A percentile compares a stretch with the other conserved stretches of the same genome.
These are phyloP conservation scores for Geotrichum phurueaensis DNA, from an alignment of 1,139 yeast species.

Conservation along the genomic window DNA sequence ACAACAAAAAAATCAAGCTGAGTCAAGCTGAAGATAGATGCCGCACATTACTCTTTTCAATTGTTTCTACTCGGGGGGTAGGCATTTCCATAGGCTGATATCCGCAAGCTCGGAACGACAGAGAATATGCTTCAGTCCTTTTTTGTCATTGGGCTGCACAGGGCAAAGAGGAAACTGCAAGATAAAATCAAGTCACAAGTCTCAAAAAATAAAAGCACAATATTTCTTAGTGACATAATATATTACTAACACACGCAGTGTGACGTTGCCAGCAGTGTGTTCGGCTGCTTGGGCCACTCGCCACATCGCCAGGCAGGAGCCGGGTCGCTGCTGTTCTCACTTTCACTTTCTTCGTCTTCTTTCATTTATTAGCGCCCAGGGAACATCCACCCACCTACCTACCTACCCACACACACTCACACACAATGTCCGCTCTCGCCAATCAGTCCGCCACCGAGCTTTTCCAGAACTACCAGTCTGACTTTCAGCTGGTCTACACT, in stretches of 20 bases:
- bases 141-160: too few species aligned
- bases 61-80: neutral
- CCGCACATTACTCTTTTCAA: neutral
- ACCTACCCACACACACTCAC: neutral
- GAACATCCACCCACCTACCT: too few species aligned
- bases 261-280: neutral
- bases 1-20: neutral
- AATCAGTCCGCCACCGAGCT: conserved; percentile 39
- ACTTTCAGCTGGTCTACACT: conserved; percentile 62
- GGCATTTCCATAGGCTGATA: neutral
- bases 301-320: neutral
- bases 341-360: neutral
- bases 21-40: neutral
- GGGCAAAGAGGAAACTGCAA: neutral
- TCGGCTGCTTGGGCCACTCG: neutral
- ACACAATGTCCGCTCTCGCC: conserved; percentile 7
- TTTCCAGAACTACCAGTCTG: conserved; percentile 65
- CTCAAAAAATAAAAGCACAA: neutral
- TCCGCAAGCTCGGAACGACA: too few species aligned
- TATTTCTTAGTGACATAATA: neutral
- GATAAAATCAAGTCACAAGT: neutral
- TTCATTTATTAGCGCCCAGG: neutral
- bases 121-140: too few species aligned
- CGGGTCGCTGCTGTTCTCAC: neutral
- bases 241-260: neutral